A percentile compares a stretch with the other conserved stretches of the same genome.
These are phyloP conservation scores for Passalora sequoiae DNA, from an alignment of 2,329 filamentous ascomycete genomes.

Conservation along the genomic window DNA sequence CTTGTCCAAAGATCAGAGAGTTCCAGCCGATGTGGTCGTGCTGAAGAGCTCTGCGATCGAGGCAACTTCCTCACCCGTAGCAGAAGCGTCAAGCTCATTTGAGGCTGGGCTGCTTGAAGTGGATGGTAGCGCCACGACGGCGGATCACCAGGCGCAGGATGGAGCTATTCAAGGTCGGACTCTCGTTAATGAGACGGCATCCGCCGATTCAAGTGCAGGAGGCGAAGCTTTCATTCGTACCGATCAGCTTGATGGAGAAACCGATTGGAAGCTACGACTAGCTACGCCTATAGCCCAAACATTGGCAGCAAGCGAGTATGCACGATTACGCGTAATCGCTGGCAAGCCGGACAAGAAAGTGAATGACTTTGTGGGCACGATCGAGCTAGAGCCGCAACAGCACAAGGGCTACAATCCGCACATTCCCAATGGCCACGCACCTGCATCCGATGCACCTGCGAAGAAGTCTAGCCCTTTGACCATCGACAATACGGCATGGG, in stretches of 20 bases:
- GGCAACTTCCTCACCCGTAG: conserved; percentile 36
- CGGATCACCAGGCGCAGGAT: conserved; percentile 25
- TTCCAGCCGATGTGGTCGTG: conserved; percentile 91
- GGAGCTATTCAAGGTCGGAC: conserved; percentile 16
- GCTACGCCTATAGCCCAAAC: conserved; percentile 80
- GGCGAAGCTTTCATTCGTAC: conserved; percentile 97
- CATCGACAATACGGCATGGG: conserved; percentile 98
- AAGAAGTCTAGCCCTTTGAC: conserved; percentile 62
- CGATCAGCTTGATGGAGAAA: conserved; percentile 95
- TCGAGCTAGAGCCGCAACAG: conserved; percentile 63
- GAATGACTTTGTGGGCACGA: conserved; percentile 88
- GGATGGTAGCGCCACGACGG: conserved; percentile 16
- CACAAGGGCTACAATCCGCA: conserved; percentile 45
- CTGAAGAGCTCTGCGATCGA: conserved; percentile 72
- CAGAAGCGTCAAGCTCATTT: conserved; percentile 30
- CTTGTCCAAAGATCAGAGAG: conserved; percentile 81
- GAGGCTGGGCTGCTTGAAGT: conserved; percentile 25
- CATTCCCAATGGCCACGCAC: conserved; percentile 8
- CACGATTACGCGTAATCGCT: conserved; percentile 63
- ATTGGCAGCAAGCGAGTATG: conserved; percentile 67
- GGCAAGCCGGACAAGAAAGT: conserved; percentile 90
- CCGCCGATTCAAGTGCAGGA: conserved; percentile 41
- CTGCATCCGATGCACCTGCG: conserved; percentile 1
- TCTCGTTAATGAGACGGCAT: conserved; percentile 32
- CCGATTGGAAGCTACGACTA: conserved; percentile 93